phyloP scores from a whole-genome alignment of 2,329 filamentous ascomycete species.

The Zasmidium angulare region DNA sequence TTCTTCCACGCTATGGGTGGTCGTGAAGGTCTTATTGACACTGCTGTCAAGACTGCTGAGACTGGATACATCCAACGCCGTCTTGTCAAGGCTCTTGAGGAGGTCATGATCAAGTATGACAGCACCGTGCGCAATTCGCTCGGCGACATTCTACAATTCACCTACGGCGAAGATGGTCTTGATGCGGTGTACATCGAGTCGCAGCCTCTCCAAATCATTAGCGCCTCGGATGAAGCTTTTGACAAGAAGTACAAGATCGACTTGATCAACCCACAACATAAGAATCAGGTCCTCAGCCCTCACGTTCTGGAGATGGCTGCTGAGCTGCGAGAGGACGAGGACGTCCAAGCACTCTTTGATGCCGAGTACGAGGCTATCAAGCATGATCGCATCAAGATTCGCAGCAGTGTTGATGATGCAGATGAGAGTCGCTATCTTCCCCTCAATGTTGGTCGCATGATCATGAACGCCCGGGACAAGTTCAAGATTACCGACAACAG shows the following conservation, averaged over 20 bases:
- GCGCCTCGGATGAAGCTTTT: conserved; percentile 74
- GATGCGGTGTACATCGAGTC: conserved; percentile 93
- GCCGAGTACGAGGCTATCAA: conserved; percentile 79
- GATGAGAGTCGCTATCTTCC: conserved; percentile 88
- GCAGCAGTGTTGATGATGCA: conserved; percentile 69
- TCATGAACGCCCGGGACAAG: conserved; percentile 83
- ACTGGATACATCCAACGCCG: conserved; percentile 99
- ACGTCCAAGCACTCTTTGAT: conserved; percentile 82
- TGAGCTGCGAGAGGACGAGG: conserved; percentile 83
- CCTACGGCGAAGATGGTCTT: conserved; percentile 95
- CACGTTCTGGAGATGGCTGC: conserved; percentile 82
- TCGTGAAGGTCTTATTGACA: conserved; percentile 99
- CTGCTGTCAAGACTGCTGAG: conserved; percentile 97
- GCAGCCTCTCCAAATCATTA: conserved; percentile 84
- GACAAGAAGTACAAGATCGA: conserved; percentile 81
- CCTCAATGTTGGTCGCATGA: conserved; percentile 85
- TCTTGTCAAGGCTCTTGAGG: conserved; percentile 95
- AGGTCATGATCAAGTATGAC: conserved; percentile 96
- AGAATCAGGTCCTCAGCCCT: conserved; percentile 56
- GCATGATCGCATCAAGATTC: conserved; percentile 72
- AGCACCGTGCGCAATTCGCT: conserved; percentile 96
- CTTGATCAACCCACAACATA: conserved; percentile 67
- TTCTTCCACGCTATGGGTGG: conserved; percentile 99
- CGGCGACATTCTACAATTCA: conserved; percentile 93
- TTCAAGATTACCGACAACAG: conserved; percentile 86